Evolutionary conservation across 2,329 filamentous ascomycete species (phyloP).

Genomic region (Hymenoscyphus occultus): DNA sequence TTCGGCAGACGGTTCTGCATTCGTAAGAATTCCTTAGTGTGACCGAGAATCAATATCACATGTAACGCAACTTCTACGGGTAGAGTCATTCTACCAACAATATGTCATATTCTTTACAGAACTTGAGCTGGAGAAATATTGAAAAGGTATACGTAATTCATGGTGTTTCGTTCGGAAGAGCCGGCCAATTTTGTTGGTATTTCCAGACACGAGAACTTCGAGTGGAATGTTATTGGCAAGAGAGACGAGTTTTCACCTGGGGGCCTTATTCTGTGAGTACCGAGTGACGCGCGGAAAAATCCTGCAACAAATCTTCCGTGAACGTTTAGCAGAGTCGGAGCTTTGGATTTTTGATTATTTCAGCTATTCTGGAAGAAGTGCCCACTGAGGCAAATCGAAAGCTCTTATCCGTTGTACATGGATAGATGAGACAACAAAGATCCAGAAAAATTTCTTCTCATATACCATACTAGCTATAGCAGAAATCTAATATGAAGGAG

Average conservation of each 20-base stretch:
- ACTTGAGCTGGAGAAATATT: background rate
- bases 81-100: background rate
- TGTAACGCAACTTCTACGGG: background rate
- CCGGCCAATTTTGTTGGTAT: background rate
- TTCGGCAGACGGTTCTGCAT: background rate
- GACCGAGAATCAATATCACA: background rate
- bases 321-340: no score
- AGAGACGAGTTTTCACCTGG: no score
- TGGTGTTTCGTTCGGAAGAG: background rate
- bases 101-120: background rate
- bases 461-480: background rate
- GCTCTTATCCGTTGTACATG: background rate
- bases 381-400: no score
- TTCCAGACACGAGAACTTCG: background rate
- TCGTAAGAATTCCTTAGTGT: background rate
- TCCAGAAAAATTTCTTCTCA: background rate
- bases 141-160: background rate
- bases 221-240: background rate
- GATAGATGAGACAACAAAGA: background rate
- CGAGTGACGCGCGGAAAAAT: no score
- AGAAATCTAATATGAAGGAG: background rate
- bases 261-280: no score
- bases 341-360: no score
- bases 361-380: no score
- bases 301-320: no score